Evolutionary conservation across 352 stramenopile genomes (phyloP), one percentile per base, ranked within the genome.

Genomic region (Albugo candida): DNA sequence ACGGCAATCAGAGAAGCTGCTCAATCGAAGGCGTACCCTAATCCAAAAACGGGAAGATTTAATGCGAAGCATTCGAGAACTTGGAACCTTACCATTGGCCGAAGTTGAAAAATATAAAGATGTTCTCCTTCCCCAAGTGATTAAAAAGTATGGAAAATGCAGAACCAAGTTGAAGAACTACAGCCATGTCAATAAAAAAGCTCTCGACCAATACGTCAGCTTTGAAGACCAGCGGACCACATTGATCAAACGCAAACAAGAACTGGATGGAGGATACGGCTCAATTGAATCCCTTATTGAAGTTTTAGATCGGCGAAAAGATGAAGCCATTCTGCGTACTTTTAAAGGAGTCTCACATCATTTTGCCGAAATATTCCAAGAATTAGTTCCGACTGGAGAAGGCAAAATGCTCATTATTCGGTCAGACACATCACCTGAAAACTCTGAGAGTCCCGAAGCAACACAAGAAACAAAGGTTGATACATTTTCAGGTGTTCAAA

Each of bases 121-220:
- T 14, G 60, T 96, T 36, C 64, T 76, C 6, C 92, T 93, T 44
- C 65, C 77, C 18, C 79, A 93, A 1, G 76, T 99, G 31, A 95
- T 97, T 58, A 92, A 91, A 47, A 66, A 86, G 45, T 84, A 98
- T 55, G 93, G 97, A 40, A 74, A 78, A 18, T 82, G 86, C 55
- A 98, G 95, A 49, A 94, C 97, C 35, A 86, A 96, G 47, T 64
- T 99, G 39, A 96, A 98, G 58, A 94, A 95, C 50, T 99, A 97
- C 59, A 92, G 69, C 49, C 93, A 99, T 58, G 95, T 99, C 27
- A 99, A 99, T 78, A 98, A 98, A 58, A 99, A 99, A 67, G 96
- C 96, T 0, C 83, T 99, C 41, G 93, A 99, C 60, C 96, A 99
- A 63, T 99, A 96, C 58, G 80, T 98, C 35, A 98, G 85, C 57